Evolutionary conservation across 179 eudicot genomes (phyloP).

Genomic region (Actinidia polygama): DNA sequence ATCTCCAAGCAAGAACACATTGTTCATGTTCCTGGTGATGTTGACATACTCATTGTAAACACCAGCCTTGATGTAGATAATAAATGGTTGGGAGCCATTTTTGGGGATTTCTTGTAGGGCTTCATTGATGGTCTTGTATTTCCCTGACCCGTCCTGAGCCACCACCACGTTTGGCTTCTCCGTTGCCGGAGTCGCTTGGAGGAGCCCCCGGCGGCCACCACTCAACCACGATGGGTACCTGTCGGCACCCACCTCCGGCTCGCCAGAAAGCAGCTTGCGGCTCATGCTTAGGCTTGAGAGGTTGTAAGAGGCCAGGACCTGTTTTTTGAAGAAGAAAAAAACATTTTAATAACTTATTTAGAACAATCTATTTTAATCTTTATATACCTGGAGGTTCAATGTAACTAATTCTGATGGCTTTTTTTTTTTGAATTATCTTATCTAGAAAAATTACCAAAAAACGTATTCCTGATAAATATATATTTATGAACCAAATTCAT

Average conservation of each 20-base stretch:
- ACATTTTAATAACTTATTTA: too few relatives aligned
- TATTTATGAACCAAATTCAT: too few relatives aligned
- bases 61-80: slow-evolving; percentile 47
- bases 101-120: slow-evolving; percentile 41
- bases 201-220: slow-evolving; percentile 24
- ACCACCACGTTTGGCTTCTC: slow-evolving; percentile 50
- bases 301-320: not conserved
- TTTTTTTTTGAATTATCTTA: too few relatives aligned
- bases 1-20: slow-evolving; percentile 49
- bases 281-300: not conserved
- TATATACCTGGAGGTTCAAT: too few relatives aligned
- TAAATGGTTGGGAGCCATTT: slow-evolving; percentile 14
- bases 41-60: slow-evolving; percentile 40
- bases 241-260: not conserved
- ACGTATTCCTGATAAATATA: too few relatives aligned
- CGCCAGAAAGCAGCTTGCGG: not conserved
- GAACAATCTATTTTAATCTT: too few relatives aligned
- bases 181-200: slow-evolving; percentile 14
- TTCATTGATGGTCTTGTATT: slow-evolving; percentile 48
- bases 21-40: slow-evolving; percentile 18
- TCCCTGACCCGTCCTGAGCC: slow-evolving; percentile 67
- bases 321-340: too few relatives aligned
- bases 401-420: too few relatives aligned
- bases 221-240: slow-evolving; percentile 30
- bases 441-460: too few relatives aligned